Evolutionary conservation across 2,329 filamentous ascomycete genomes (phyloP), one percentile per base, ranked within the genome.

Genomic region (Pseudopithomyces maydicus): DNA sequence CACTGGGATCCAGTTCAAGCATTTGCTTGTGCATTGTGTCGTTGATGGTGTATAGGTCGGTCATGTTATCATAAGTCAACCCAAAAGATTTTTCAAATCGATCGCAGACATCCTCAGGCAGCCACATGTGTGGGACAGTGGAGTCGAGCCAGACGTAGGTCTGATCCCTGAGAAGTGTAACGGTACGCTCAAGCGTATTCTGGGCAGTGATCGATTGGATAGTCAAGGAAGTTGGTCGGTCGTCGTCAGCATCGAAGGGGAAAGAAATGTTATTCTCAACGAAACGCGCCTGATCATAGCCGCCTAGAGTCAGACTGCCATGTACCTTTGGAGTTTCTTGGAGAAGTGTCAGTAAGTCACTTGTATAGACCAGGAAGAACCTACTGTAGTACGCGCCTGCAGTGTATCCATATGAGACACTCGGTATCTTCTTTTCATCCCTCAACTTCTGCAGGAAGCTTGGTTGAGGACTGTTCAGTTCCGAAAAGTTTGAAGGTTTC

Each of bases 401-500:
- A 3, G 64, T 66, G 32, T 68, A 68, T 2, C 57, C 61, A 36
- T 66, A 63, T 0, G 55, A 58, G 7, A 58, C 35, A 22, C 65
- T 66, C 0, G 68, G 64, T 8, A 67, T 64, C 14, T 55, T 42
- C 6, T 46, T 52, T 19, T 64, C 52, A 5, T 64, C 54, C 20
- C 50, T 64, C 22, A 65, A 29, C 5, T 49, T 57, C 14, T 38
- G n/a, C 2, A 67, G 57, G 32, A 59, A 51, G 19, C 51, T 55
- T 14, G 49, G 54, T 39, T 65, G 62, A 6, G 60, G 63, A 19
- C 59, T 47, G 4, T 61, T 45, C 75, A 69, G 82, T 78, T 54
- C 84, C 70, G 66, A 75, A 61, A 81, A 79, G 59, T 82, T 82
- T n/a, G 77, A 77, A 2, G 79, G 75, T 57, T 79, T 78, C 1